Evolutionary conservation across 2,329 filamentous ascomycete genomes (phyloP).

Genomic region (Dissoconium aciculare): DNA sequence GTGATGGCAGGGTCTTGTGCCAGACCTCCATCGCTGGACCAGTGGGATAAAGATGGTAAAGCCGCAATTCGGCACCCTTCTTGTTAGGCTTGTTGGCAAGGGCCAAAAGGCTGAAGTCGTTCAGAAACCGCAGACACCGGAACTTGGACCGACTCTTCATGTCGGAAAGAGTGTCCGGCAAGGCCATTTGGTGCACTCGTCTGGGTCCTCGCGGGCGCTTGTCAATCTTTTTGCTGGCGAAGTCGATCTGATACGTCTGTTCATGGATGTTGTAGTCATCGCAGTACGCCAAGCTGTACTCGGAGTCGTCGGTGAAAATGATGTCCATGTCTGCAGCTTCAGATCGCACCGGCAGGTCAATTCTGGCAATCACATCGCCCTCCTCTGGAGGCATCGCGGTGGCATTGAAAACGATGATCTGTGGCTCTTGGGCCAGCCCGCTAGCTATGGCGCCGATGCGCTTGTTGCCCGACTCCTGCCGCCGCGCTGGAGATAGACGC

Average conservation of each 20-base stretch:
- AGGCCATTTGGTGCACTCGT: slow-evolving; percentile 30
- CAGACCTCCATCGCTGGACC: slow-evolving; percentile 35
- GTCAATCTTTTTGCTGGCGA: slow-evolving; percentile 25
- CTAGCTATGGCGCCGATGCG: slow-evolving; percentile 67
- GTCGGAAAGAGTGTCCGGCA: slow-evolving; percentile 16
- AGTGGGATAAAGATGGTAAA: slow-evolving; percentile 47
- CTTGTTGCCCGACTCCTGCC: slow-evolving; percentile 35
- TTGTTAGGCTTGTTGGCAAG: slow-evolving; percentile 42
- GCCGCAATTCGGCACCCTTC: slow-evolving; percentile 39
- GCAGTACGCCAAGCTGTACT: slow-evolving; percentile 64
- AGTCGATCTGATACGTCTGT: slow-evolving; percentile 42
- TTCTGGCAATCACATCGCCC: slow-evolving; percentile 39
- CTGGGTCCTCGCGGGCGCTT: slow-evolving; percentile 29
- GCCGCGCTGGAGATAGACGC: slow-evolving; percentile 41
- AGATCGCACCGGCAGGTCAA: slow-evolving; percentile 35
- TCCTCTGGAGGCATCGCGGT: slow-evolving; percentile 37
- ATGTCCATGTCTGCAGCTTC: slow-evolving; percentile 59
- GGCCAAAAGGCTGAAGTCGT: slow-evolving; percentile 37
- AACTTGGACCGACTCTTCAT: slow-evolving; percentile 34
- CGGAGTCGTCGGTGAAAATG: slow-evolving; percentile 43
- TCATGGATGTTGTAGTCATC: slow-evolving; percentile 60
- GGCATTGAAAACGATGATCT: slow-evolving; percentile 68
- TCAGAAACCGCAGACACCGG: slow-evolving; percentile 41
- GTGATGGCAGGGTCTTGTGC: slow-evolving; percentile 47
- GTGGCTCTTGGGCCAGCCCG: slow-evolving; percentile 53